These are phyloP conservation scores for Russula abietina DNA, from an alignment of 768 basidiomycete species.

Conservation along the genomic window DNA sequence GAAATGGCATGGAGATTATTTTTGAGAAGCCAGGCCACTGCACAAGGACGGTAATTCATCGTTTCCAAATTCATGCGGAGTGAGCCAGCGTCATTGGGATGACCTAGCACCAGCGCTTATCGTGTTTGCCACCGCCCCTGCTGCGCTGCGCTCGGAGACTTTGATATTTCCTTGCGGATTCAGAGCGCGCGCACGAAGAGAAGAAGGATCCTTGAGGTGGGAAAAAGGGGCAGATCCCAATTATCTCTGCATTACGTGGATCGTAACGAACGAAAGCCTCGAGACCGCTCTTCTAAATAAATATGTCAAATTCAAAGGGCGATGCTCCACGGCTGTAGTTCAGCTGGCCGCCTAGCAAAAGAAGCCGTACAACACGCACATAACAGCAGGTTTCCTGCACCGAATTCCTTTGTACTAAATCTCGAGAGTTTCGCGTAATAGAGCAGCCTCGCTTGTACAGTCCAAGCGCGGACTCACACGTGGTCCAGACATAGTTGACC, in stretches of 20 bases:
- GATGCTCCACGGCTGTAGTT: neutral
- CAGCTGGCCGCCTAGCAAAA: neutral
- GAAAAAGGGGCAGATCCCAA: neutral
- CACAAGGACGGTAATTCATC: neutral
- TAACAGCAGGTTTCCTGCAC: constrained; percentile 8
- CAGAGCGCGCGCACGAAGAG: constrained; percentile 10
- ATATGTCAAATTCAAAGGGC: constrained; percentile 2
- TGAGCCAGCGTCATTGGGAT: neutral
- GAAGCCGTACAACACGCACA: neutral
- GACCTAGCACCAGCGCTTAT: neutral
- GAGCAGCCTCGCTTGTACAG: neutral
- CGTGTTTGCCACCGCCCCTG: neutral
- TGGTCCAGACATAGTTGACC: neutral
- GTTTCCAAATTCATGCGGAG: neutral
- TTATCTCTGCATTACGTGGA: constrained; percentile 12
- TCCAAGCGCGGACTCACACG: constrained; percentile 1
- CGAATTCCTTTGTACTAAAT: neutral
- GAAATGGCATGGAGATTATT: neutral
- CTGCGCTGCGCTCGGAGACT: neutral
- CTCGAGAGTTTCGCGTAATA: constrained; percentile 4
- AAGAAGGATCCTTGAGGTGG: neutral
- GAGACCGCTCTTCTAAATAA: neutral
- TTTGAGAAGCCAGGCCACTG: neutral
- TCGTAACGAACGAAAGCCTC: constrained; percentile 1
- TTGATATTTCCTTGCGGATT: constrained; percentile 8